phyloP scores from a whole-genome alignment of 2,329 filamentous ascomycete species.

The Chaetomiaceae sp. region DNA sequence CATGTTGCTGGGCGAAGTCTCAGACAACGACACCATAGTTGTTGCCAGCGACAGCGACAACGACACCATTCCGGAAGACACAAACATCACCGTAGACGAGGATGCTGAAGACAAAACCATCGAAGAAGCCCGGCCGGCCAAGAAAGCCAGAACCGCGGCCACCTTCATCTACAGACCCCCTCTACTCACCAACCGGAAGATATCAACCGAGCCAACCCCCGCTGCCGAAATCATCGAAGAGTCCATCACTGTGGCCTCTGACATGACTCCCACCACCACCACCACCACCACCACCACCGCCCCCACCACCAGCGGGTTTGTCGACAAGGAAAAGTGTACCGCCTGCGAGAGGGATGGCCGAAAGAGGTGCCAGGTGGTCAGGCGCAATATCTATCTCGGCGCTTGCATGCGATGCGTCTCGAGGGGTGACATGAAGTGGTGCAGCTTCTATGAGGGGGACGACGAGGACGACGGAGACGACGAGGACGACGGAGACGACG shows the following conservation, averaged over 20 bases:
- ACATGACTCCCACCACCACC: no score
- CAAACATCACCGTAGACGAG: no score
- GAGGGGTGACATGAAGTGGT: background rate
- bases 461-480: background rate
- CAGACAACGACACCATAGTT: background rate
- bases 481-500: background rate
- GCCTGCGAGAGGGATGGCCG: background rate
- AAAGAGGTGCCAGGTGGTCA: background rate
- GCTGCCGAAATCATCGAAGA: no score
- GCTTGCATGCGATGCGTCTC: background rate
- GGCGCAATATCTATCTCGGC: background rate
- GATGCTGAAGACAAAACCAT: no score
- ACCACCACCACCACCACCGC: no score
- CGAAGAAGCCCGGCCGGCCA: no score
- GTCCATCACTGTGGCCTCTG: no score
- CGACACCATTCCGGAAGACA: no score
- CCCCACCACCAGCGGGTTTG: background rate
- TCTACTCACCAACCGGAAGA: no score
- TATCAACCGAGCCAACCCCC: no score
- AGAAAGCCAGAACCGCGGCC: no score
- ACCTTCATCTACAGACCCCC: no score
- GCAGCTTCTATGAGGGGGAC: background rate
- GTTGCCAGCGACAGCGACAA: background rate
- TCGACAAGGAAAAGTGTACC: background rate
- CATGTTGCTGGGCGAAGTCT: background rate